Conservation (phyloP, 306 rosid genomes). For the Malus domestica region DNA sequence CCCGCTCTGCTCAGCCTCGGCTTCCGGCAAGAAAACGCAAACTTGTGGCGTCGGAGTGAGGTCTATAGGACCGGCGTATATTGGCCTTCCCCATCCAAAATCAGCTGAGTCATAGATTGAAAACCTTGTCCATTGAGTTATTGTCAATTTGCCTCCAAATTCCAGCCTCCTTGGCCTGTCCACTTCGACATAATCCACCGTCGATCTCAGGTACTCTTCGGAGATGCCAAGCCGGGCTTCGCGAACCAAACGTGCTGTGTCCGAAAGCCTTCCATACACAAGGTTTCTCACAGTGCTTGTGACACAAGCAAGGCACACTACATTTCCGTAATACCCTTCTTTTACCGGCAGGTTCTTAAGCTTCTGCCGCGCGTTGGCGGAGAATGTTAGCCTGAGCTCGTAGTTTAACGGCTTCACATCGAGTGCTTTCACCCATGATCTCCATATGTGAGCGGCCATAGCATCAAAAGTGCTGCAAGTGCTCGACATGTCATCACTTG, state of each 20-base stretch:
- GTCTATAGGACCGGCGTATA: conserved; percentile 86
- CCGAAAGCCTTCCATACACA: conserved; percentile 34
- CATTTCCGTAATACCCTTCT: conserved; percentile 82
- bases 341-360: conserved; percentile 49
- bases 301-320: conserved; percentile 65
- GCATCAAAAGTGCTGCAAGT: conserved; percentile 72
- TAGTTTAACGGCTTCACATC: conserved; percentile 62
- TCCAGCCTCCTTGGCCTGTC: conserved; percentile 65
- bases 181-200: conserved; percentile 63
- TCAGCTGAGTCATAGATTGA: conserved; percentile 68
- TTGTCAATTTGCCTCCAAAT: conserved; percentile 77
- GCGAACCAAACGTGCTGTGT: conserved; percentile 44
- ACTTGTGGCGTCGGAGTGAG: conserved; percentile 92
- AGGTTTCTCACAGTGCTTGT: conserved; percentile 53
- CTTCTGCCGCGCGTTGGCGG: conserved; percentile 62
- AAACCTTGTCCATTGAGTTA: conserved; percentile 93
- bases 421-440: conserved; percentile 86
- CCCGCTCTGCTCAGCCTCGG: conserved; percentile 32
- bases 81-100: conserved; percentile 86
- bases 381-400: conserved; percentile 66
- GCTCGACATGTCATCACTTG: conserved; percentile 18
- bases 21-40: conserved; percentile 77
- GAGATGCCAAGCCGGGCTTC: conserved; percentile 57
- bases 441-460: conserved; percentile 84
- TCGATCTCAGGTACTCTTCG: conserved; percentile 74